Evolutionary conservation across 352 stramenopile genomes (phyloP), one percentile per base, ranked within the genome.

Genomic region (Phytophthora cactorum): DNA sequence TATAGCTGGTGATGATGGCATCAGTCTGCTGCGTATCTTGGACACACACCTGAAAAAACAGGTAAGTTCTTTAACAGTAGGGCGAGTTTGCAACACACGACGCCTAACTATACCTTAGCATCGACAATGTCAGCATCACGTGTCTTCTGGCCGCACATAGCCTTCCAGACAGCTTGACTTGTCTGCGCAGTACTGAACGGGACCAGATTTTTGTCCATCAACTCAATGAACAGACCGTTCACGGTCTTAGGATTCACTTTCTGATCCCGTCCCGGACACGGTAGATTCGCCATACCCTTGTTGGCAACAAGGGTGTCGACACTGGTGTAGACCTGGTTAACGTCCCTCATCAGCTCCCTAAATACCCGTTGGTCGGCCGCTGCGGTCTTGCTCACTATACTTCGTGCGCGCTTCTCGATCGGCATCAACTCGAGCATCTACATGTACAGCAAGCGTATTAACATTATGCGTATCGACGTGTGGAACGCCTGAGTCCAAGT

Each of bases 351-450:
- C 3, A 73, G 45, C 17, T 69, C 52, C 2, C 25, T 31, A 12
- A 65, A 73, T 15, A 73, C 27, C 0, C 31, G 59, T 6, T 56
- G 32, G 9, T 52, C 52, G 14, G 68, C 49, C 0, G 7, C 3
- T 3, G 39, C 36, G 2, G 17, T 14, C 8, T 63, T 63, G 8
- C 5, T 5, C 12, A 32, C 17, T 2, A 28, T 1, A 25, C 15
- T 49, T 27, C 43, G 15, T 4, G 29, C 51, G 4, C 65, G 59
- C 12, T 67, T 60, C 11, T 32, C 4, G 12, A 65, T 46, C 8
- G 65, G 65, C 46, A 69, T 39, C 28, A 68, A n/a, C 17, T 73
- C 65, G 12, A 73, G 59, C 65, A 68, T 73, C 65, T 73, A 57
- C 4, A 43, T 22, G 17, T 22, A 22, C 17, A 22, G 17, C 17